These are phyloP conservation scores for Hanseniaspora gamundiae DNA, from an alignment of 1,139 yeast genomes.

Conservation along the genomic window DNA sequence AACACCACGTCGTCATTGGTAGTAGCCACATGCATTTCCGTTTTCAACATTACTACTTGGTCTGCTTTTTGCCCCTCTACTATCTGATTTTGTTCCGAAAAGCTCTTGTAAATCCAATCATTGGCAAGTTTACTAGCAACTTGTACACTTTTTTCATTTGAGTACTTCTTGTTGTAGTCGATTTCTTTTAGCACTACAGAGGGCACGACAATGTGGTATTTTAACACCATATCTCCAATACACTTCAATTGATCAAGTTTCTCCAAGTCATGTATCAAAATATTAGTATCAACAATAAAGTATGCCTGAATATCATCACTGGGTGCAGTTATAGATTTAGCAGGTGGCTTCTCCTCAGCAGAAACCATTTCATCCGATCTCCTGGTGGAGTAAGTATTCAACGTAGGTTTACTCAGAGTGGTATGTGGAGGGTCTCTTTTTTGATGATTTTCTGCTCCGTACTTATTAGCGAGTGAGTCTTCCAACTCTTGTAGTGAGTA, in stretches of 20 bases:
- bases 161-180: background rate
- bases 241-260: background rate
- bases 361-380: too few species aligned
- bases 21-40: slow-evolving; percentile 26
- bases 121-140: slow-evolving; percentile 37
- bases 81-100: slow-evolving; percentile 39
- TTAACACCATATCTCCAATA: background rate
- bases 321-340: too few species aligned
- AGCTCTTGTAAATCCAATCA: slow-evolving; percentile 58
- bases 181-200: background rate
- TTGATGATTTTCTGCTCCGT: too few species aligned
- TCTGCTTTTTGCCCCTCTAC: slow-evolving; percentile 55
- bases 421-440: too few species aligned
- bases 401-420: too few species aligned
- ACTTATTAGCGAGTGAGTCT: too few species aligned
- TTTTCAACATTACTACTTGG: slow-evolving; percentile 44
- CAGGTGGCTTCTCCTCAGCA: too few species aligned
- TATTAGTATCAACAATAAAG: background rate
- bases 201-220: background rate
- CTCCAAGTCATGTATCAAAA: background rate
- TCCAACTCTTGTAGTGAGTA: too few species aligned
- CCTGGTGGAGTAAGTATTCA: too few species aligned
- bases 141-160: background rate
- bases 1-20: slow-evolving; percentile 70
- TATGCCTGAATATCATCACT: background rate